Conservation (phyloP, 306 rosid genomes). For the Macrotyloma uniflorum region DNA sequence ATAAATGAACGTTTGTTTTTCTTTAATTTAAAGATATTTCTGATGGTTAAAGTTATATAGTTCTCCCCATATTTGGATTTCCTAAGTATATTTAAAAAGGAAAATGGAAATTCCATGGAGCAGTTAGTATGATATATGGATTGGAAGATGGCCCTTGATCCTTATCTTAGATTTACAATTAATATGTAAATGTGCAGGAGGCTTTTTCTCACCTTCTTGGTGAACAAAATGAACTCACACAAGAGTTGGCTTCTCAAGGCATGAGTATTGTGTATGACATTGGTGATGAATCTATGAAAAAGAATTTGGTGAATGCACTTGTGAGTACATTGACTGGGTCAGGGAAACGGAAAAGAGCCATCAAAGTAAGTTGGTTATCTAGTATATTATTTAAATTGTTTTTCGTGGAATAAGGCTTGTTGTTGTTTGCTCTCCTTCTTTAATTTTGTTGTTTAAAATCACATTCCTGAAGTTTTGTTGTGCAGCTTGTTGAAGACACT, state of each 20-base stretch:
- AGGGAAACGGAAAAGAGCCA: slow-evolving; percentile 89
- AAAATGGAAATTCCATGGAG: not conserved
- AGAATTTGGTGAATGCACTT: slow-evolving; percentile 84
- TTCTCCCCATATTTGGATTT: not conserved
- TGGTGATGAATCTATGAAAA: slow-evolving; percentile 88
- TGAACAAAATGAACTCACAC: slow-evolving; percentile 95
- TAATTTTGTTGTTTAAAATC: not conserved
- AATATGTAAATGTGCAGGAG: slow-evolving; percentile 66
- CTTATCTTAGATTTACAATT: slow-evolving; percentile 30
- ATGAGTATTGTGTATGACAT: slow-evolving; percentile 98
- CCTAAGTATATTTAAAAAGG: not conserved
- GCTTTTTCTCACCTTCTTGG: slow-evolving; percentile 94
- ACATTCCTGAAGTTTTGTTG: slow-evolving; percentile 26
- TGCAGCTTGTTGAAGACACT: slow-evolving; percentile 88
- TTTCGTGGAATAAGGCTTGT: not conserved
- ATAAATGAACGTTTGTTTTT: not conserved
- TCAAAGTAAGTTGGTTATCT: slow-evolving; percentile 69
- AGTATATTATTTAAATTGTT: not conserved
- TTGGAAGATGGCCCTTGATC: not conserved
- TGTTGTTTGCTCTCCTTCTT: slow-evolving; percentile 31
- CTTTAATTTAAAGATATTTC: not conserved
- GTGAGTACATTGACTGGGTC: slow-evolving; percentile 87
- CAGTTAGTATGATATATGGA: slow-evolving; percentile 11
- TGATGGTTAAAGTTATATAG: not conserved
- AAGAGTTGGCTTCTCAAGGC: slow-evolving; percentile 98